A percentile compares a stretch with the other conserved stretches of the same genome.
These are phyloP conservation scores for Fusarium veterinarium DNA, from an alignment of 2,329 filamentous ascomycete species.

Conservation along the genomic window DNA sequence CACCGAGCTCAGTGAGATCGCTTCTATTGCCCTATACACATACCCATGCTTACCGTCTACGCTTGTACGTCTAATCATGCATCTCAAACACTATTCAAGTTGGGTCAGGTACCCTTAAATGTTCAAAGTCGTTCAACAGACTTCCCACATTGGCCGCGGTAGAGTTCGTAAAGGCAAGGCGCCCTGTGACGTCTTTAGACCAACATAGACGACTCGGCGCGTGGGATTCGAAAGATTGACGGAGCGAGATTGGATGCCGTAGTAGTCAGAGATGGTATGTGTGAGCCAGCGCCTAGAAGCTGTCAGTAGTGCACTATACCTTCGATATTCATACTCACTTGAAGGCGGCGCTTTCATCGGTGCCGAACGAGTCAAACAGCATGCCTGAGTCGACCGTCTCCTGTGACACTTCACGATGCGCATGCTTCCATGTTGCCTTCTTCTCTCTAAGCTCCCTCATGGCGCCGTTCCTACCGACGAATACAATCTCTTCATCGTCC, in stretches of 20 bases:
- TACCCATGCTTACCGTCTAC: conserved; percentile 35
- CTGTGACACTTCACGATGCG: conserved; percentile 64
- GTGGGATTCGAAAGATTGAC: conserved; percentile 77
- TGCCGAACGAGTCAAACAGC: conserved; percentile 82
- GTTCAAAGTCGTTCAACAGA: conserved; percentile 56
- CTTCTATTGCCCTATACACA: conserved; percentile 33
- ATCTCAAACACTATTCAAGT: background rate
- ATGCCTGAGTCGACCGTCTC: conserved; percentile 72
- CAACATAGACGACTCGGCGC: conserved; percentile 85
- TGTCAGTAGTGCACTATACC: conserved; percentile 6
- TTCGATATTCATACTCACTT: conserved; percentile 67
- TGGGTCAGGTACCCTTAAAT: background rate
- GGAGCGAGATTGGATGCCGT: conserved; percentile 86
- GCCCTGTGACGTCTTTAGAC: conserved; percentile 65
- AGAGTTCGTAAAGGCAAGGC: conserved; percentile 52
- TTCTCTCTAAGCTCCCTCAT: conserved; percentile 57
- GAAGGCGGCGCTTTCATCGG: conserved; percentile 82
- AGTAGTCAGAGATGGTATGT: conserved; percentile 92
- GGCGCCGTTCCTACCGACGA: conserved; percentile 77
- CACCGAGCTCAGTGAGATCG: conserved; percentile 24
- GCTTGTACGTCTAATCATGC: conserved; percentile 25
- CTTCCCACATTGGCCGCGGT: conserved; percentile 73
- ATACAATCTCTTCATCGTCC: conserved; percentile 88
- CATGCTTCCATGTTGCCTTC: conserved; percentile 59
- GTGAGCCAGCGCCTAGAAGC: conserved; percentile 84